A percentile compares a stretch with the other conserved stretches of the same genome.
These are phyloP conservation scores for Trichosporon ovoides DNA, from an alignment of 1,284 basidiomycete species.

Conservation along the genomic window DNA sequence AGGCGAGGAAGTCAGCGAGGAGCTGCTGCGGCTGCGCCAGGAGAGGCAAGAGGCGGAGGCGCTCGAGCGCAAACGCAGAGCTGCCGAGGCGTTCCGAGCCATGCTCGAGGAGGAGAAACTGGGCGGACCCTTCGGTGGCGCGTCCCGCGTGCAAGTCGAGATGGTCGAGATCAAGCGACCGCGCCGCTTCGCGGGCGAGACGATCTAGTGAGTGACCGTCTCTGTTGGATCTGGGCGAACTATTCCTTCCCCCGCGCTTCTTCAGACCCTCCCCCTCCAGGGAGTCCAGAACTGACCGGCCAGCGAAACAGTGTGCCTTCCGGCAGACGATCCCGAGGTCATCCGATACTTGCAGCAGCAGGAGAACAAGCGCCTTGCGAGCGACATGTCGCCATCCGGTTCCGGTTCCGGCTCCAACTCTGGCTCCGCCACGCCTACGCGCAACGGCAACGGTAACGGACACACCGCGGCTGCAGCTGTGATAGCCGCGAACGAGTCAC, in stretches of 20 bases:
- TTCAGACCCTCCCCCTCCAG: too few relatives aligned
- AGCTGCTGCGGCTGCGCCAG: not conserved
- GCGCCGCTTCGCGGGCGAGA: slow-evolving; percentile 45
- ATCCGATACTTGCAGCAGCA: slow-evolving; percentile 24
- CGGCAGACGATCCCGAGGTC: slow-evolving; percentile 38
- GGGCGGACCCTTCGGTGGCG: not conserved
- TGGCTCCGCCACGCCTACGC: not conserved
- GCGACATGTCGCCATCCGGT: not conserved
- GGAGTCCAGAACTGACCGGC: slow-evolving; percentile 4
- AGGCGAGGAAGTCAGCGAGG: slow-evolving; percentile 1
- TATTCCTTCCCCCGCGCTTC: not conserved
- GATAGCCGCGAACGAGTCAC: not conserved
- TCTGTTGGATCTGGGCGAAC: not conserved
- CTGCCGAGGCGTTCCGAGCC: slow-evolving; percentile 14
- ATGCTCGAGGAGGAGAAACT: slow-evolving; percentile 15
- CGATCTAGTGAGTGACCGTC: slow-evolving; percentile 34
- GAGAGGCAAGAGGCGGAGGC: slow-evolving; percentile 10
- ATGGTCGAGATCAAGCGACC: slow-evolving; percentile 40
- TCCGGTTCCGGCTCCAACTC: not conserved
- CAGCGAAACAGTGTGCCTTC: slow-evolving; percentile 42
- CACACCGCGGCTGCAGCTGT: not conserved
- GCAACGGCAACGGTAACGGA: slow-evolving; percentile 5
- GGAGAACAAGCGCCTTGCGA: slow-evolving; percentile 3
- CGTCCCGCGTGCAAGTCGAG: slow-evolving; percentile 16
- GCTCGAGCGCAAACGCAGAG: slow-evolving; percentile 9